These are phyloP conservation scores for Rubia yunnanensis DNA, from an alignment of 257 asterid species.

Conservation along the genomic window DNA sequence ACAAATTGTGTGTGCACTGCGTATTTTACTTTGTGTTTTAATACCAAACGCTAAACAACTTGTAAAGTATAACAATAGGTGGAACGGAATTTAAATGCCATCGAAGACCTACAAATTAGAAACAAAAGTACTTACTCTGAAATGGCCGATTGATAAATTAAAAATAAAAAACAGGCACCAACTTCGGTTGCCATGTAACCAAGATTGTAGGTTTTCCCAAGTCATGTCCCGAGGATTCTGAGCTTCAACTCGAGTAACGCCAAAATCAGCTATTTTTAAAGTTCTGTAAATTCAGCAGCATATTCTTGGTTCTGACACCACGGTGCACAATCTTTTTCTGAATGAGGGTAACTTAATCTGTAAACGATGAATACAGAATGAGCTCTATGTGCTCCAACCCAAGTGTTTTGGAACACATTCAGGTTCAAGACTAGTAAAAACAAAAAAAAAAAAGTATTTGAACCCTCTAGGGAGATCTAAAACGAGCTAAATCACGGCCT, in stretches of 20 bases:
- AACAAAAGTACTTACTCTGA: no score
- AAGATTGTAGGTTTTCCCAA: conserved; percentile 51
- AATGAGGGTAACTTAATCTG: conserved; percentile 56
- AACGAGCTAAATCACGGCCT: conserved; percentile 42
- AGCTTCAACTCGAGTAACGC: conserved; percentile 59
- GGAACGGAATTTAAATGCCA: no score
- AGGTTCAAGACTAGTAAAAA: neutral
- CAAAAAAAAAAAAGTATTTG: no score
- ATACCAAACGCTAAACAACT: no score
- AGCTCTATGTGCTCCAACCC: neutral
- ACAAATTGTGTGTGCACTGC: no score
- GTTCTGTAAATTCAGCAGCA: conserved; percentile 32
- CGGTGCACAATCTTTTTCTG: conserved; percentile 49
- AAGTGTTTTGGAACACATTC: neutral
- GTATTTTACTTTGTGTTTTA: no score
- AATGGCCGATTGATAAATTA: no score
- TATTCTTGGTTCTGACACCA: conserved; percentile 49
- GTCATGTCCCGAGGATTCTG: conserved; percentile 64
- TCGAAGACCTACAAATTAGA: no score
- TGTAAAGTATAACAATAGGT: no score
- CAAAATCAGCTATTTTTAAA: conserved; percentile 53
- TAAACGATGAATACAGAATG: conserved; percentile 7
- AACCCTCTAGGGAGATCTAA: conserved; percentile 61
- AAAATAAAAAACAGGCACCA: neutral
- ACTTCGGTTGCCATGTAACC: conserved; percentile 70